Conservation (phyloP, 2,329 filamentous ascomycete genomes). For the Arthrinium phaeospermum region DNA sequence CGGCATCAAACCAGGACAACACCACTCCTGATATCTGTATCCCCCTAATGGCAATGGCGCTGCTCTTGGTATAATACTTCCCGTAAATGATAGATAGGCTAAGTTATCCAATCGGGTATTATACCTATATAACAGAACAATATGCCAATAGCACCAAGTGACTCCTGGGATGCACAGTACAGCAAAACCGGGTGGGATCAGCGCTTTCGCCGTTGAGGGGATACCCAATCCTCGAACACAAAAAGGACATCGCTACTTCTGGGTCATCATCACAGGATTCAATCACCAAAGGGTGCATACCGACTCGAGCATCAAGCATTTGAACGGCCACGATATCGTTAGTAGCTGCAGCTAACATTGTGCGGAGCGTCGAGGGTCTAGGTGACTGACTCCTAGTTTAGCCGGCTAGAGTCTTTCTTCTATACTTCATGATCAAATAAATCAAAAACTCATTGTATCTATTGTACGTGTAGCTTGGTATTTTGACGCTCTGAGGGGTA, state of each 20-base stretch:
- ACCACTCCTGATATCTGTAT: not conserved
- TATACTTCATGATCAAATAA: not conserved
- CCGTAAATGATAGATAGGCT: too few relatives aligned
- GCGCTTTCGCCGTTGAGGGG: too few relatives aligned
- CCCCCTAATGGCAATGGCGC: too few relatives aligned
- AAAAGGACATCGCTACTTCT: not conserved
- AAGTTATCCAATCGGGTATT: too few relatives aligned
- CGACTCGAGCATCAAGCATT: not conserved
- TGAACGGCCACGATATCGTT: not conserved
- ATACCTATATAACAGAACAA: too few relatives aligned
- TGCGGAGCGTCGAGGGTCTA: not conserved
- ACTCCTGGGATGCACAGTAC: too few relatives aligned
- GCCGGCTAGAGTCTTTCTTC: not conserved
- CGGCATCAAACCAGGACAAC: not conserved
- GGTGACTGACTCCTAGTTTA: not conserved
- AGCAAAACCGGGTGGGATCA: too few relatives aligned
- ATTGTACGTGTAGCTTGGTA: not conserved
- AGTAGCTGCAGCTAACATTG: not conserved
- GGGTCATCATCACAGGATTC: not conserved
- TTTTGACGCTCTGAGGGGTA: not conserved
- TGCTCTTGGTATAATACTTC: too few relatives aligned
- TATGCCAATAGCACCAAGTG: too few relatives aligned
- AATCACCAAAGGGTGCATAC: not conserved
- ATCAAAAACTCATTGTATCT: too few relatives aligned
- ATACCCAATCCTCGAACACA: not conserved